Conservation (phyloP, 208 protist genomes). For the Angomonas ambiguus region DNA sequence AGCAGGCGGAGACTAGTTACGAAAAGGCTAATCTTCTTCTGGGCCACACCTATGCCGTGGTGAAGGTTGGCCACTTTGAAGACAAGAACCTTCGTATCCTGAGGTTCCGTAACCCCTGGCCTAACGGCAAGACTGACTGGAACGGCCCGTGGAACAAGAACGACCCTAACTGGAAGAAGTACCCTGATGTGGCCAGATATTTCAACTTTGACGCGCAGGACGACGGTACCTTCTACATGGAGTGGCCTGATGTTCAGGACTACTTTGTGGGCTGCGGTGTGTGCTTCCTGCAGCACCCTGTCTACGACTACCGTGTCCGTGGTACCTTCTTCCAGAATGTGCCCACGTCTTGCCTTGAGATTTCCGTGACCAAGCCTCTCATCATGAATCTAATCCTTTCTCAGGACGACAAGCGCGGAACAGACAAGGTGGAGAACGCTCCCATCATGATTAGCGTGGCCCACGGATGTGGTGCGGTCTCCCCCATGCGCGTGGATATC, state of each 20-base stretch:
- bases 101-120: background rate
- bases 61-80: conserved; percentile 53
- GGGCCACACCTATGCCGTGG: conserved; percentile 63
- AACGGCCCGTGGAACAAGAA: background rate
- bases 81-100: conserved; percentile 13
- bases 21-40: conserved; percentile 44
- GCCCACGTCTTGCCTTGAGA: conserved; percentile 26
- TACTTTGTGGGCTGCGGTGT: conserved; percentile 62
- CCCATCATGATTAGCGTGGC: conserved; percentile 83
- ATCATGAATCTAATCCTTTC: conserved; percentile 67
- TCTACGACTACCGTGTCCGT: conserved; percentile 42
- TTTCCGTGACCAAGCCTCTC: conserved; percentile 29
- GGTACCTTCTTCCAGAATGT: conserved; percentile 33
- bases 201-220: background rate
- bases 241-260: conserved; percentile 44
- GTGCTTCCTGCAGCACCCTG: conserved; percentile 26
- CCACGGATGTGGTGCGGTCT: conserved; percentile 39
- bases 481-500: conserved; percentile 49
- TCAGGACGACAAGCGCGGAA: conserved; percentile 76
- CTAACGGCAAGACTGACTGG: conserved; percentile 22
- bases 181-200: background rate
- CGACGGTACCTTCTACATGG: conserved; percentile 49
- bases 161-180: background rate
- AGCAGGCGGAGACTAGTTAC: conserved; percentile 50
- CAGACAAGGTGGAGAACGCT: conserved; percentile 43